Percentiles rank a stretch among this genome's conserved stretches.
These are phyloP conservation scores for Phytophthora constricta DNA, from an alignment of 352 stramenopile species.

Conservation along the genomic window DNA sequence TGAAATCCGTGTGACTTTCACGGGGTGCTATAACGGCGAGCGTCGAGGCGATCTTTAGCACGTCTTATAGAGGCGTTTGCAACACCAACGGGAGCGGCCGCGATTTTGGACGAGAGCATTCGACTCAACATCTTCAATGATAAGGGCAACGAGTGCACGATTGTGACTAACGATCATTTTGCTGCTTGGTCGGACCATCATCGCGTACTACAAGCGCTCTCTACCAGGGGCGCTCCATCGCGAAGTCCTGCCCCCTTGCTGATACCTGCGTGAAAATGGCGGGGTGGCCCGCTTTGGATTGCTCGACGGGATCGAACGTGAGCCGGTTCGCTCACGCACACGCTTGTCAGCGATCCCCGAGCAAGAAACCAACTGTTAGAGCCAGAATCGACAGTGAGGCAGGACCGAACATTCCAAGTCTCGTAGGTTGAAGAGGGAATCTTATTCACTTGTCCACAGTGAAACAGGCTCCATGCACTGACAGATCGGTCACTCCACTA, in stretches of 20 bases:
- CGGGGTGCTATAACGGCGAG: background rate
- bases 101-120: slow-evolving; percentile 7
- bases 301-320: background rate
- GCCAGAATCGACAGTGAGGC: slow-evolving; percentile 25
- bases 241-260: no score
- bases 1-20: slow-evolving; percentile 22
- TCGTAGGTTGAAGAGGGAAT: slow-evolving; percentile 21
- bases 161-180: slow-evolving; percentile 24
- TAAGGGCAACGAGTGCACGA: slow-evolving; percentile 12
- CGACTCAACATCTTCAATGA: slow-evolving; percentile 25
- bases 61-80: slow-evolving; percentile 19
- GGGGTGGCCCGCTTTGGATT: slow-evolving; percentile 4
- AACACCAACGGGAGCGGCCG: slow-evolving; percentile 22
- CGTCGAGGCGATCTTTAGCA: slow-evolving; percentile 10
- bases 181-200: slow-evolving; percentile 28
- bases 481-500: slow-evolving; percentile 30
- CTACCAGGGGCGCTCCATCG: background rate
- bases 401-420: slow-evolving; percentile 1
- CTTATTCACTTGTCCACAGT: slow-evolving; percentile 21
- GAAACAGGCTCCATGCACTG: slow-evolving; percentile 29
- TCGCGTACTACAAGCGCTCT: slow-evolving; percentile 5
- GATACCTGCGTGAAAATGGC: no score
- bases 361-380: slow-evolving; percentile 28
- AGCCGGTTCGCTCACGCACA: slow-evolving; percentile 22
- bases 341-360: slow-evolving; percentile 10